phyloP scores from a whole-genome alignment of 139 green algal species.

The Limnomonas spitsbergensis region DNA sequence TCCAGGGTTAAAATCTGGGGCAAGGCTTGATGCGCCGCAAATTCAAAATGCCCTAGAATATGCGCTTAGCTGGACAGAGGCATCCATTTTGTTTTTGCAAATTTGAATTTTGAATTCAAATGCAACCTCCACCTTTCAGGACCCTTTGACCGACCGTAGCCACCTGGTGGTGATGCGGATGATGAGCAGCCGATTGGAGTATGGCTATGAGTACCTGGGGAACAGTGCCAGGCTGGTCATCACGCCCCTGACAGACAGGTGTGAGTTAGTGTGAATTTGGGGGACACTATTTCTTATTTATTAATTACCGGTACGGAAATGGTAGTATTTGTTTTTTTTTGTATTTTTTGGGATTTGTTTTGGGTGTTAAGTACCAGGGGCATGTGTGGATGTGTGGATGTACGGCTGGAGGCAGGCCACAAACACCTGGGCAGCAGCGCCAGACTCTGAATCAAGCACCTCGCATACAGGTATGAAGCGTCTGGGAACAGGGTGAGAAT shows the following conservation, averaged over 20 bases:
- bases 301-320: background rate
- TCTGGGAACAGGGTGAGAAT: background rate
- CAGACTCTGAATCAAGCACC: too few species aligned
- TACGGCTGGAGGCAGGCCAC: too few species aligned
- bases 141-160: constrained; percentile 23
- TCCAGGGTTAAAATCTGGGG: too few species aligned
- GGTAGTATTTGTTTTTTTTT: background rate
- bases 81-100: too few species aligned
- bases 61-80: too few species aligned
- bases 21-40: too few species aligned
- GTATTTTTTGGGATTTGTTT: background rate
- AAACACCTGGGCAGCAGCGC: too few species aligned
- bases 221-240: constrained; percentile 77
- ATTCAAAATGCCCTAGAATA: too few species aligned
- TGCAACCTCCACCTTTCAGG: too few species aligned
- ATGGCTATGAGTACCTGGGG: constrained; percentile 71
- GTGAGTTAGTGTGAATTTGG: background rate
- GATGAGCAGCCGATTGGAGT: constrained; percentile 54
- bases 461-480: background rate
- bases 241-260: constrained; percentile 72
- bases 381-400: background rate
- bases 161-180: constrained; percentile 42
- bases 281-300: constrained; percentile 29
- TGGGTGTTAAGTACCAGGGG: background rate
- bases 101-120: too few species aligned